phyloP scores from a whole-genome alignment of 192 early-diverging fungal species.

The Backusella sp. region DNA sequence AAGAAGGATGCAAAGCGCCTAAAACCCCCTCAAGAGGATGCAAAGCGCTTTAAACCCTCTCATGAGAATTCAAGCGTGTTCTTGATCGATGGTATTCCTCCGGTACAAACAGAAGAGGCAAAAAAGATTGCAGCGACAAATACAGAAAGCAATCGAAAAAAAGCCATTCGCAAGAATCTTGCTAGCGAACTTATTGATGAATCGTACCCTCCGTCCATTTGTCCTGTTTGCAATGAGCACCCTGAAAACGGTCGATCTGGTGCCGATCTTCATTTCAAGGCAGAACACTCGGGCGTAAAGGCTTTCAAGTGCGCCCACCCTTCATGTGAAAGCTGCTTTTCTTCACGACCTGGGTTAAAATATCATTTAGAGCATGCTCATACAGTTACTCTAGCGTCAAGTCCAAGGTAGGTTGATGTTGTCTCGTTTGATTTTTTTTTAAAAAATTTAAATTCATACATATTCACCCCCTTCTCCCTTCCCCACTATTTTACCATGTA shows the following conservation, averaged over 20 bases:
- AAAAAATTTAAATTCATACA: too few relatives aligned
- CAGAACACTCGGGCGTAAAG: slow-evolving; percentile 12
- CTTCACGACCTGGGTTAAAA: slow-evolving; percentile 11
- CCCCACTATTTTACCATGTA: not conserved
- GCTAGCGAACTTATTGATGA: slow-evolving; percentile 18
- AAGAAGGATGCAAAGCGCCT: not conserved
- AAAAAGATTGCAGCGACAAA: not conserved
- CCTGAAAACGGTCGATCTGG: slow-evolving; percentile 1
- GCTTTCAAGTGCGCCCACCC: slow-evolving; percentile 17
- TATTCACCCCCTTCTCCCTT: too few relatives aligned
- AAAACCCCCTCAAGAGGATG: not conserved
- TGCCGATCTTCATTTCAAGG: slow-evolving; percentile 12
- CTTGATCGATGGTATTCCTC: slow-evolving; percentile 10
- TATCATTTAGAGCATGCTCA: slow-evolving; percentile 28
- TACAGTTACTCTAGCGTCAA: slow-evolving; percentile 4
- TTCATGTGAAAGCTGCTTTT: not conserved
- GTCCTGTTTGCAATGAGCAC: slow-evolving; percentile 8
- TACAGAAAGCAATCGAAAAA: not conserved
- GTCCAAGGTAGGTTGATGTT: not conserved
- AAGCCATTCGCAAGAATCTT: not conserved
- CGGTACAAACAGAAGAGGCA: not conserved
- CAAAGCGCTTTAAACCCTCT: not conserved
- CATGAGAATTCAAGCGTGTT: not conserved
- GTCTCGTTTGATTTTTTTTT: too few relatives aligned
- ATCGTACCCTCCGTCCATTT: slow-evolving; percentile 16